phyloP scores from a whole-genome alignment of 1,284 basidiomycete species.

The Omphalotus olearius region DNA sequence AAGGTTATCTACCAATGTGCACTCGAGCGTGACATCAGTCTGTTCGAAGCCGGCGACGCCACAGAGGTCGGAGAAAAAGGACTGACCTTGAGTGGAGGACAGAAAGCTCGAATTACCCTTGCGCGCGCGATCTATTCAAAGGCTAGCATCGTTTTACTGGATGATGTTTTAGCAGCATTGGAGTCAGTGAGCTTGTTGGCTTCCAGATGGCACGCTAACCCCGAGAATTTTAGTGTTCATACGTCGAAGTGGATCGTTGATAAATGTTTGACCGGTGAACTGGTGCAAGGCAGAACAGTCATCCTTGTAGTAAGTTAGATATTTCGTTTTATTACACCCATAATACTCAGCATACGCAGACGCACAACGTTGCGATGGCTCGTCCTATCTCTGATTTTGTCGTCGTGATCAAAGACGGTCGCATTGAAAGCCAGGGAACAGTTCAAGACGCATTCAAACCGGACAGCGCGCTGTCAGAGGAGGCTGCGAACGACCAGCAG shows the following conservation, averaged over 20 bases:
- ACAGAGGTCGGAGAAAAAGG: conserved; percentile 66
- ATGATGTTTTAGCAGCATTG: conserved; percentile 59
- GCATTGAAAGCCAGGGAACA: conserved; percentile 36
- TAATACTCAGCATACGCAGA: conserved; percentile 28
- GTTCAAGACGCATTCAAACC: conserved; percentile 33
- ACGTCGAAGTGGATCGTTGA: conserved; percentile 77
- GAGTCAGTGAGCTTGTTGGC: conserved; percentile 29
- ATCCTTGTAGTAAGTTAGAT: conserved; percentile 57
- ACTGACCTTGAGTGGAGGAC: conserved; percentile 55
- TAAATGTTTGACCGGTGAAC: conserved; percentile 66
- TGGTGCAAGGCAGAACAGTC: conserved; percentile 66
- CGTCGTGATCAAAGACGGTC: conserved; percentile 49
- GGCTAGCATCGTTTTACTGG: conserved; percentile 58
- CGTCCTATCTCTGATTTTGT: conserved; percentile 54
- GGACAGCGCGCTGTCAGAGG: conserved; percentile 31
- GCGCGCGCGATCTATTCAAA: conserved; percentile 68
- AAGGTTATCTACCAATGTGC: conserved; percentile 59
- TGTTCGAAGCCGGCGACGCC: conserved; percentile 70
- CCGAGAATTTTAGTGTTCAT: conserved; percentile 36
- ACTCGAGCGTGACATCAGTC: conserved; percentile 47
- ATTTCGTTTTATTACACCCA: background rate
- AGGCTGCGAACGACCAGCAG: conserved; percentile 29
- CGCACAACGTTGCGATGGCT: conserved; percentile 61
- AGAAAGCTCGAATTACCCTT: conserved; percentile 72
- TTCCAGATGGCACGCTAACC: conserved; percentile 24